Base-by-base conservation (phyloP, 192 early-diverging fungal genomes). In the Coemansia sp. region DNA sequence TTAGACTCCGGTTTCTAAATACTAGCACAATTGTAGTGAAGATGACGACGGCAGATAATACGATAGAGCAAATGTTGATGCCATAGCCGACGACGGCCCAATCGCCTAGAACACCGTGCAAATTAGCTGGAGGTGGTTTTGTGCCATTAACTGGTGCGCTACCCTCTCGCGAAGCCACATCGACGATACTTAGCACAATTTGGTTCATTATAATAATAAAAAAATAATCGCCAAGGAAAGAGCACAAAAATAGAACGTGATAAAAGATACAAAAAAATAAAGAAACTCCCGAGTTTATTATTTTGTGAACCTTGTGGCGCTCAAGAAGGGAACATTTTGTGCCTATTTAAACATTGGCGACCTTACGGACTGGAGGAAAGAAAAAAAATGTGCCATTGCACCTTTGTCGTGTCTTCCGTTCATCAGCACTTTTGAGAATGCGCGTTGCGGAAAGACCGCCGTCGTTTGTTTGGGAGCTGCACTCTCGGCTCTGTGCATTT, bases 51-150 rank as follows among this genome's bases (percentile, higher is more conserved):
- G 49, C 43, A 2, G 78, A 80, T 3, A 67, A 68, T 3, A 57
- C 39, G 36, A 80, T 80, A 2, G 78, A 80, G 15, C 70, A 64
- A 52, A 75, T 75, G 58, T 72, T 80, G 47, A 80, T 72, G 2
- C 78, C 78, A 47, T 72, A 67, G 11, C 78, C 73, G 40, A 80
- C 73, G 2, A 80, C 78, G 3, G 78, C 78, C 78, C 78, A 80
- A 36, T 80, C 44, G 24, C 78, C 78, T 6, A 80, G 70, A 15
- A 75, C 66, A 12, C 78, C 78, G 58, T 80, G 78, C 3, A 66
- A 33, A 29, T 71, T 55, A n/a, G 52, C 49, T 31, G 52, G 52
- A 4, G 52, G 52, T 12, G 52, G 24, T 31, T 55, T 55, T 27
- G 52, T 55, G 24, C 52, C 52, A 55, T 55, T 55, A 27, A 31